Conservation (phyloP, 1,284 basidiomycete genomes). For the Cryptococcus wingfieldii region DNA sequence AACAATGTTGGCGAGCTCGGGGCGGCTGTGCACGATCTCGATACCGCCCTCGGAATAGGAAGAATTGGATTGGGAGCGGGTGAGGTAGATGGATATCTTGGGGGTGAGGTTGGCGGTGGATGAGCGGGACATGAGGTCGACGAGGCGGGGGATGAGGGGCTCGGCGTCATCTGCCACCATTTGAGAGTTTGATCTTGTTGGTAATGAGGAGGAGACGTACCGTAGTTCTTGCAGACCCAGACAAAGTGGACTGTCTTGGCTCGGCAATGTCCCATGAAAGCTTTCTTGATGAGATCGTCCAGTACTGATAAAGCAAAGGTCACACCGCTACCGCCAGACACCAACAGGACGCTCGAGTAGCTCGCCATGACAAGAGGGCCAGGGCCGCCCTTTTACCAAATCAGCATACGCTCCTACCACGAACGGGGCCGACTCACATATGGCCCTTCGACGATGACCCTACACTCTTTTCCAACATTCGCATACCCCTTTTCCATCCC, state of each 20-base stretch:
- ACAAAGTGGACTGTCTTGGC: slow-evolving; percentile 6
- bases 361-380: slow-evolving; percentile 5
- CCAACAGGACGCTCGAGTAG: slow-evolving; percentile 6
- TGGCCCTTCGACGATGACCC: slow-evolving; percentile 8
- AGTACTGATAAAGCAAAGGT: slow-evolving; percentile 6
- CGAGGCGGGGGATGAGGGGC: slow-evolving; percentile 1
- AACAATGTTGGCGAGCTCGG: slow-evolving; percentile 3
- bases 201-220: neutral
- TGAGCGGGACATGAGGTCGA: slow-evolving; percentile 4
- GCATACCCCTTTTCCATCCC: neutral
- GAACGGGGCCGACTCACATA: slow-evolving; percentile 3
- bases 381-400: slow-evolving; percentile 4
- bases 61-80: neutral
- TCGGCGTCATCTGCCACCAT: slow-evolving; percentile 1
- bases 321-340: slow-evolving; percentile 8
- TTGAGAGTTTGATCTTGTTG: no score
- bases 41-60: neutral
- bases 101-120: neutral
- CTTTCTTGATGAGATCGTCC: slow-evolving; percentile 7
- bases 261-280: slow-evolving; percentile 5
- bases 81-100: slow-evolving; percentile 5
- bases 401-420: neutral
- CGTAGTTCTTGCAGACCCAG: slow-evolving; percentile 8
- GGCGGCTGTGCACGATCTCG: slow-evolving; percentile 1
- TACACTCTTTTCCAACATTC: slow-evolving; percentile 3